Base-by-base conservation (phyloP, 371 early-diverging fungal species). In the Actinomortierella wolfii region DNA sequence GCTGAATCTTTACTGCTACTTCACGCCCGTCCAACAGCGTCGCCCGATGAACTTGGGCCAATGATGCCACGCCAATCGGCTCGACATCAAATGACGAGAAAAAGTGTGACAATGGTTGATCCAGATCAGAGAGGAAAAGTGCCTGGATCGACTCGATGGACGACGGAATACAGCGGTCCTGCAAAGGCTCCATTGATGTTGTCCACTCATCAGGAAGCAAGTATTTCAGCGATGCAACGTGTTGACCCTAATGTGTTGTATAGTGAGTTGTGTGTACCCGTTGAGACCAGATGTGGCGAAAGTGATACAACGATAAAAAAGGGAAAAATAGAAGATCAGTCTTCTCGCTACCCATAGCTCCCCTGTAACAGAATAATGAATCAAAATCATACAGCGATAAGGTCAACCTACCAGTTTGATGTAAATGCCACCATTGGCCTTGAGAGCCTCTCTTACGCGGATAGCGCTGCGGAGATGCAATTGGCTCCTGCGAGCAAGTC, bases 1-100 rank as follows among this genome's bases (percentile, higher is more conserved):
- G 96, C 68, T 97, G 97, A 21, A 96, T 71, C 76, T 97, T 97
- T 64, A 97, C 92, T 1, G 97, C 97, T 2, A 95, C 96, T 34
- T 81, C 82, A 7, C 80, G 70, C 14, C 81, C 88, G 23, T 73
- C 58, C 39, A 81, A 66, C n/a, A 93, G 70, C 34, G 69, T 79
- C 0, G 92, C 94, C 17, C 80, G 79, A 59, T 94, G 94, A 1
- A 94, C 94, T 48, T 94, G 94, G 0, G 94, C 94, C 49, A 94
- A 75, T 1, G 93, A 92, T 2, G 95, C 95, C 0, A 90, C 91
- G 13, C 95, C 95, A 3, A 94, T 68, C 0, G 95, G 95, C 6
- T 58, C 67, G 56, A 84, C 80, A 50, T 94, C 93, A 61, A 94
- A 91, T 13, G 79, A 78, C 0, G 83, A 78, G 65, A 91, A 91